phyloP scores from a whole-genome alignment of 495 filamentous ascomycete species.

The Platismatia glauca region DNA sequence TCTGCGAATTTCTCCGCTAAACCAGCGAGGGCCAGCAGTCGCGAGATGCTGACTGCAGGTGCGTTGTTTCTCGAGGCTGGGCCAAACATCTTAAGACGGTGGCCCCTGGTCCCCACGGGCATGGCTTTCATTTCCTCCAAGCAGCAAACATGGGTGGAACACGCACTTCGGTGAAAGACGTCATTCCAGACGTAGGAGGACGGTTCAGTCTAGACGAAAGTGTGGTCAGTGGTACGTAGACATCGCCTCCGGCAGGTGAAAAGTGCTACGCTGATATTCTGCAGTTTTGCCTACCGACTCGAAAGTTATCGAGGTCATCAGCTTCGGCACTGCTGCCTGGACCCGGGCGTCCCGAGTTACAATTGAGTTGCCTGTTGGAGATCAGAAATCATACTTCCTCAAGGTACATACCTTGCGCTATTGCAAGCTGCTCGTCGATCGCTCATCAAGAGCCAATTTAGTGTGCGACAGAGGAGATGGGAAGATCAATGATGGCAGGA shows the following conservation, averaged over 20 bases:
- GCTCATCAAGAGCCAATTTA: not conserved
- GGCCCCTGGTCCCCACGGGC: conserved; percentile 1
- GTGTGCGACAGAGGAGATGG: conserved; percentile 18
- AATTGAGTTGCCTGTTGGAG: too few species aligned
- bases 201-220: conserved; percentile 24
- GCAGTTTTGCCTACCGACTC: too few species aligned
- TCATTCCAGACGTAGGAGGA: conserved; percentile 19
- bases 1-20: too few species aligned
- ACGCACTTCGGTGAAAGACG: conserved; percentile 5
- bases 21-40: too few species aligned
- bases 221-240: conserved; percentile 14
- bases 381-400: too few species aligned
- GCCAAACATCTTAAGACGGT: not conserved
- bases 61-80: too few species aligned
- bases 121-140: conserved; percentile 21
- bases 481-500: conserved; percentile 32
- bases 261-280: not conserved
- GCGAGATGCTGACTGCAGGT: too few species aligned
- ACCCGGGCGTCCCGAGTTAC: too few species aligned
- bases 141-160: not conserved
- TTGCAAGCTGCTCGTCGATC: not conserved
- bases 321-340: too few species aligned
- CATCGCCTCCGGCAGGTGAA: conserved; percentile 12
- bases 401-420: conserved; percentile 6
- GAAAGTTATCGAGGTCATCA: too few species aligned